These are phyloP conservation scores for Strigomonas galati DNA, from an alignment of 208 protist species.

Conservation along the genomic window DNA sequence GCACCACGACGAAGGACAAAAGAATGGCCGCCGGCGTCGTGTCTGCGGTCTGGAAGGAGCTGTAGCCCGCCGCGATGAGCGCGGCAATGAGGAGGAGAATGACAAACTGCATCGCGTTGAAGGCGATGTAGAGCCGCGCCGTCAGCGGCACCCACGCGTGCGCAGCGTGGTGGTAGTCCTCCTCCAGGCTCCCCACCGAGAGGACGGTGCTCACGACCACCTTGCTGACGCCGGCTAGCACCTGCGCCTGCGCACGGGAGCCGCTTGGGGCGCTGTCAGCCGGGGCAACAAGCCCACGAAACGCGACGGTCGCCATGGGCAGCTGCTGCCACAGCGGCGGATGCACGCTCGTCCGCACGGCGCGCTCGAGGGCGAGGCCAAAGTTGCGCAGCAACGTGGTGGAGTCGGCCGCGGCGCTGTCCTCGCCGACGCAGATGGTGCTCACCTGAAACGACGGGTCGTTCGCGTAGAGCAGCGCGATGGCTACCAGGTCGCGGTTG, in stretches of 20 bases:
- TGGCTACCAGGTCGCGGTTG: slow-evolving; percentile 1
- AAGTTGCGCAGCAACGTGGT: neutral
- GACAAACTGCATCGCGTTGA: slow-evolving; percentile 12
- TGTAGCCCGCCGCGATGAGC: slow-evolving; percentile 1
- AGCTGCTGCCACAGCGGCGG: slow-evolving; percentile 4
- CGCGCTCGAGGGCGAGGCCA: neutral
- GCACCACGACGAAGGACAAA: neutral
- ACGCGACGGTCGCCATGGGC: neutral
- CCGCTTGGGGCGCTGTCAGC: no score
- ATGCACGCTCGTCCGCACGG: neutral
- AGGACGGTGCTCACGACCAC: neutral
- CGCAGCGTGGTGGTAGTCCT: slow-evolving; percentile 11
- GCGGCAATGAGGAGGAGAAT: neutral
- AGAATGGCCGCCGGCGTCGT: neutral
- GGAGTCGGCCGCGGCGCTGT: neutral
- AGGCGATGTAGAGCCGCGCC: slow-evolving; percentile 6
- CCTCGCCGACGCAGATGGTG: neutral
- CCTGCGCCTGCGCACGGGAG: neutral
- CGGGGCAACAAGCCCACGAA: neutral
- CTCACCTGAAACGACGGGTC: neutral
- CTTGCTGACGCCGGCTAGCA: neutral
- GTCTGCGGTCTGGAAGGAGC: neutral
- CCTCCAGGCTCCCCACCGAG: neutral
- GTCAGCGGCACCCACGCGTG: neutral
- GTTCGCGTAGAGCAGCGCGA: no score